Base-by-base conservation (phyloP, 345 rosid species). In the Populus euphratica region DNA sequence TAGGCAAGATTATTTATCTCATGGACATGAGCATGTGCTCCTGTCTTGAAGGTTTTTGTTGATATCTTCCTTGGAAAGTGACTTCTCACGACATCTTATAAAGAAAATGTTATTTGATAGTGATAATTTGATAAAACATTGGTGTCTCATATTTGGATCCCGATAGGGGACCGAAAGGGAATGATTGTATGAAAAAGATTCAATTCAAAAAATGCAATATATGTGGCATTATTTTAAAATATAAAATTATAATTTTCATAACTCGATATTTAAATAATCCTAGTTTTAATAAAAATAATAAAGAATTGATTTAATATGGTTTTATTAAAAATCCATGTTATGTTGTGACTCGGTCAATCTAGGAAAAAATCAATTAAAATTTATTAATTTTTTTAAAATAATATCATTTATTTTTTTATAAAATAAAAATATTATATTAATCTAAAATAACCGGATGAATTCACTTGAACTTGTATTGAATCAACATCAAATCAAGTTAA, bases 251-350 rank as follows among this genome's bases (percentile, higher is more conserved):
- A 27, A 27, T 27, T 27, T 27, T 27, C 1, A 27, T 27, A 27
- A 27, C 29, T 1, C 29, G 29, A 27, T 27, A 27, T 27, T 27
- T 27, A 27, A 27, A 27, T 27, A 27, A 0, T 1, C 29, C 29
- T 27, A 27, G 29, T 27, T 33, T 33, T 33, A 33, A 33, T 33
- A 33, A 33, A 33, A 33, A 33, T 33, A 4, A 33, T 4, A 33
- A 0, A 0, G 0, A 33, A 33, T 33, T 4, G 0, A 33, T 5
- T 33, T 33, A 4, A 0, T 33, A 4, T 33, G 5, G 3, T 4
- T 0, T 33, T 0, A 0, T 4, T 0, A 33, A 33, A 33, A 33
- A 33, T 5, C 0, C 5, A 33, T 33, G 1, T 4, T 33, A 3
- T 4, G 0, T 33, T 4, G 36, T 41, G 2, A 41, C 12, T 41